Conservation (phyloP, 768 basidiomycete genomes). For the Amanita polypyramis region DNA sequence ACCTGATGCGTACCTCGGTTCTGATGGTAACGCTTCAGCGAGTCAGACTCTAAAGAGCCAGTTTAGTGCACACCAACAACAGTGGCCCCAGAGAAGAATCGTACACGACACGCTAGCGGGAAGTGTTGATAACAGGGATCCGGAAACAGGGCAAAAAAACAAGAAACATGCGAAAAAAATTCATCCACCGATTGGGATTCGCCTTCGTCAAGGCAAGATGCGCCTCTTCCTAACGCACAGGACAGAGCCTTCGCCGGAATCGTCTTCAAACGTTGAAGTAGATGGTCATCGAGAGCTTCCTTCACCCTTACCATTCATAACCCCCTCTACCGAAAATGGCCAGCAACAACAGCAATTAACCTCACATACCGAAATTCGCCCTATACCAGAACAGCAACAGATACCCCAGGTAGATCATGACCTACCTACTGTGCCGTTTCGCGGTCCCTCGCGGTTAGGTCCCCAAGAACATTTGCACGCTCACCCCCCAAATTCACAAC, state of each 20-base stretch:
- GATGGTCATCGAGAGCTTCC: constrained; percentile 2
- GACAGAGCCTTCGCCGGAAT: constrained; percentile 4
- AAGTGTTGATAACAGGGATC: neutral
- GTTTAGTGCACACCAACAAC: neutral
- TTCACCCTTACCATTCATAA: neutral
- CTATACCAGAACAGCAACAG: neutral
- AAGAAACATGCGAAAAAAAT: constrained; percentile 32
- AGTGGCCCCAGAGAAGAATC: neutral
- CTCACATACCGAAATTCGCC: neutral
- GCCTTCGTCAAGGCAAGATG: constrained; percentile 30
- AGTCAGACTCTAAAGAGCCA: neutral
- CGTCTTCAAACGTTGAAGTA: neutral
- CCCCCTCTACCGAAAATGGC: neutral
- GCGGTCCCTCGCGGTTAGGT: neutral
- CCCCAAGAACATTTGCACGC: neutral
- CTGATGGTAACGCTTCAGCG: neutral
- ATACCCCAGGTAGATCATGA: neutral
- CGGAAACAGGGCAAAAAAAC: constrained; percentile 19
- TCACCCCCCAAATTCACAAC: neutral
- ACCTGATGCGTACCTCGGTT: neutral
- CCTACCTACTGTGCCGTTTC: neutral
- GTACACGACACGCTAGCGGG: neutral
- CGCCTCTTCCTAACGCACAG: constrained; percentile 7
- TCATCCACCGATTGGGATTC: constrained; percentile 33
- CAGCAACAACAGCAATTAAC: neutral